Conservation (phyloP, 345 rosid genomes). For the Cardamine occulta region DNA sequence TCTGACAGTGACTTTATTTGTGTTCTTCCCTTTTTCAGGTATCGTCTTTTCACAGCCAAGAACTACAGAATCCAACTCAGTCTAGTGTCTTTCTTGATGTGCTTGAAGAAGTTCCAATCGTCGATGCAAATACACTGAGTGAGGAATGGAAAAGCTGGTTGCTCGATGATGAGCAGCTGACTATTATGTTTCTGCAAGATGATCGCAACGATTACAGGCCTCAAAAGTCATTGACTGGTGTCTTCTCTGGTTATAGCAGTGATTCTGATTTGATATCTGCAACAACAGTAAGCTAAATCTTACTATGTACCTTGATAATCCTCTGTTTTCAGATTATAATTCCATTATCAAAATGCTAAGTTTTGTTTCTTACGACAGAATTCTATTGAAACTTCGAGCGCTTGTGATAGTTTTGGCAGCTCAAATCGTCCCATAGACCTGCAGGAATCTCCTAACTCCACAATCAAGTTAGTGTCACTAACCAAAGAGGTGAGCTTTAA, state of each 20-base stretch:
- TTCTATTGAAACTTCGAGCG: slow-evolving; percentile 18
- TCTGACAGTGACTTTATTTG: background rate
- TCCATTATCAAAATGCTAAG: background rate
- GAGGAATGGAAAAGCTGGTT: background rate
- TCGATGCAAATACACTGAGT: background rate
- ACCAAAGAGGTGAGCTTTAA: slow-evolving; percentile 11
- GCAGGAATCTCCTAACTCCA: background rate
- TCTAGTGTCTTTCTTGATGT: background rate
- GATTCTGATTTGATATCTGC: slow-evolving; percentile 9
- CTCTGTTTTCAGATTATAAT: slow-evolving; percentile 20
- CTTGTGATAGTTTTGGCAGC: slow-evolving; percentile 31
- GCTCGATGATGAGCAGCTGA: background rate
- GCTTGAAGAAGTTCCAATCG: background rate
- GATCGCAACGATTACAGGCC: slow-evolving; percentile 29
- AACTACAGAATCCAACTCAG: background rate
- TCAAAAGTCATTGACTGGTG: slow-evolving; percentile 10
- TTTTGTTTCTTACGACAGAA: slow-evolving; percentile 8
- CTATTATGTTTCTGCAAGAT: background rate
- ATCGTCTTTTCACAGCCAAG: background rate
- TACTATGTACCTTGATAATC: background rate
- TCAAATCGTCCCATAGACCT: background rate
- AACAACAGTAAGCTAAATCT: slow-evolving; percentile 29
- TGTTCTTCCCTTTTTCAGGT: background rate
- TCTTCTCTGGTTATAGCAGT: slow-evolving; percentile 7
- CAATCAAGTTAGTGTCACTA: background rate